Base-by-base conservation (phyloP, 2,329 filamentous ascomycete genomes). In the Hymenoscyphus albidus region DNA sequence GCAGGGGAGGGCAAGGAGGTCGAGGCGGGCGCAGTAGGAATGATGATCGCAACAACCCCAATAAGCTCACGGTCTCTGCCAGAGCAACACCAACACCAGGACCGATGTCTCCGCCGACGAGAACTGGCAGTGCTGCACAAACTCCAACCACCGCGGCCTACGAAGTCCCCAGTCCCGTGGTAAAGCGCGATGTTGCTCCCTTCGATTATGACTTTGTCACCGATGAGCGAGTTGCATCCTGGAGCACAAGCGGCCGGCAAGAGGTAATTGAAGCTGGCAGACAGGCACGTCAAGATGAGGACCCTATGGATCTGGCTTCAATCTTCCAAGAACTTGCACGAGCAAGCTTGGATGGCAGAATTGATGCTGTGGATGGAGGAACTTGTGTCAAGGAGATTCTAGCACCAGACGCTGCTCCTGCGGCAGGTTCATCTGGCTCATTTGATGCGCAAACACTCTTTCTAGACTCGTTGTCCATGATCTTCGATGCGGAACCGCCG, bases 251-350 rank as follows among this genome's bases (percentile, higher is more conserved):
- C 57, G 91, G 90, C 38, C 88, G 87, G 63, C 82, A 88, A 67
- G 84, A 86, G 32, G 80, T 96, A 13, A 78, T 94, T 22, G 82
- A 86, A 27, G 82, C 85, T 70, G 90, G 88, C 31, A 76, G 83
- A 55, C 81, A 87, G 70, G 88, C 89, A 58, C 85, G 87, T 70
- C 79, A 85, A 42, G 84, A 89, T 69, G 86, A 90, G 69, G 88
- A 96, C 73, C 79, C 85, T 7, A 81, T 88, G 57, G 85, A 87
- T 64, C 79, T 96, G 44, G 87, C 88, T 38, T 84, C 84, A 14
- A 80, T 97, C 27, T 92, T 93, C 70, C 92, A 97, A 78, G 95
- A 99, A 76, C 84, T 97, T 44, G 85, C 95, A 42, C 87, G 89
- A 67, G 87, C 91, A 40, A 88, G 89, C 18, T 78, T 96, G 13